Evolutionary conservation across 129 eudicot genomes (phyloP), one percentile per base, ranked within the genome.

Genomic region (Heracleum sosnowskyi): DNA sequence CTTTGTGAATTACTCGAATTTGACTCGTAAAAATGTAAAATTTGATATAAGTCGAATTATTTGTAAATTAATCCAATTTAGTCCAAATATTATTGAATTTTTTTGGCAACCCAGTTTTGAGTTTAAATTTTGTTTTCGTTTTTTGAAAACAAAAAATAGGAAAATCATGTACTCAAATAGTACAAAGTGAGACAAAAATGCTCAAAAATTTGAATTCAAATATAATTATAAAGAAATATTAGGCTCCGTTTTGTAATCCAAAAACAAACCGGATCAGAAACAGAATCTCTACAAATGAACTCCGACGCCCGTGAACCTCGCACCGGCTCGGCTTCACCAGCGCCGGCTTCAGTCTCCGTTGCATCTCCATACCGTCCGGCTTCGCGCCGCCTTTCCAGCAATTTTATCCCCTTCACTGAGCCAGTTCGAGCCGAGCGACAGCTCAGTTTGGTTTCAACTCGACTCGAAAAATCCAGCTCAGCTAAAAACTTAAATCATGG

Each of bases 321-420:
- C 81, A 66, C 46, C 84, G 71, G 35, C 68, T 39, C 77, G 13
- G 66, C 66, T 57, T 6, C 29, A n/a, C 66, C 66, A 0, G 63
- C 29, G 7, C 66, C 66, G 0, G 63, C 83, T 4, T 77, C 78
- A 29, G 44, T 83, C 92, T 41, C 88, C 95, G 37, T 82, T 77
- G 42, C 68, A 86, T n/a, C 85, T 88, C 37, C 62, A 53, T 53
- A 17, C 62, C 7, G 85, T 18, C 84, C 88, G 33, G 82, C 88
- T 5, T 88, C 91, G 1, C 93, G 97, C 72, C 90, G 98, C 13
- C 91, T 94, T 35, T 91, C 97, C 4, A 88, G 90, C 84, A 86
- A 86, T 73, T 94, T 88, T 42, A 75, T 88, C 26, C 87, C 92
- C 68, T 93, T 91, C 55, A 83, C 75, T 68, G 77, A 80, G 79